phyloP scores from a whole-genome alignment of 2,329 filamentous ascomycete species.

The Magnaporthiopsis rhizophila region DNA sequence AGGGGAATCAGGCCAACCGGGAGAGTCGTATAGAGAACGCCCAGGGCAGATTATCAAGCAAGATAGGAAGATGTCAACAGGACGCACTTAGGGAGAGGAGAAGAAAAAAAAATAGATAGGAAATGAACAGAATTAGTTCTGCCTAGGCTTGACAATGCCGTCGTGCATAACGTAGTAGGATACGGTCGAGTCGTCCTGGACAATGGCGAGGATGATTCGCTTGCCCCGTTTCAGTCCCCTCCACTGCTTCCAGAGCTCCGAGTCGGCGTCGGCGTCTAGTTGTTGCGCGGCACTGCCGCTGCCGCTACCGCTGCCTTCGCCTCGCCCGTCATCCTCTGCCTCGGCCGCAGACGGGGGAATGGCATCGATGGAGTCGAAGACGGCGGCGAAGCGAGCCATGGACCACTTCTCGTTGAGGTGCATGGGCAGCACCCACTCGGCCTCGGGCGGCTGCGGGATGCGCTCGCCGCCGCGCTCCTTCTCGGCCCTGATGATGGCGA shows the following conservation, averaged over 20 bases:
- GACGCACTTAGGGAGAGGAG: not conserved
- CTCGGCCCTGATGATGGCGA: conserved; percentile 58
- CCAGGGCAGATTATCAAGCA: not conserved
- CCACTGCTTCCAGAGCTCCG: conserved; percentile 30
- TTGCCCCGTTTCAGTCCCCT: conserved; percentile 46
- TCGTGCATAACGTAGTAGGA: conserved; percentile 82
- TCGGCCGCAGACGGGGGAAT: conserved; percentile 28
- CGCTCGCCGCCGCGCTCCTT: conserved; percentile 37
- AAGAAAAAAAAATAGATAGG: not conserved
- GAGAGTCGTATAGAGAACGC: too few species aligned
- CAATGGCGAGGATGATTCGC: conserved; percentile 63
- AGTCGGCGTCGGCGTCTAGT: conserved; percentile 14
- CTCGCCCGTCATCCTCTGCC: conserved; percentile 10
- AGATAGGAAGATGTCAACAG: not conserved
- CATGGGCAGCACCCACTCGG: conserved; percentile 71
- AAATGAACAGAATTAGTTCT: conserved; percentile 53
- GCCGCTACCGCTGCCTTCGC: conserved; percentile 8
- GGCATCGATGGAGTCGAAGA: conserved; percentile 57
- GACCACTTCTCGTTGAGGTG: conserved; percentile 68
- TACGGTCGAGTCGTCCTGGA: conserved; percentile 74
- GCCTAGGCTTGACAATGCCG: conserved; percentile 77
- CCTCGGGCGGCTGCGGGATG: conserved; percentile 44
- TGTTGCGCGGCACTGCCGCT: conserved; percentile 3
- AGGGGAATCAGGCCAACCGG: too few species aligned
- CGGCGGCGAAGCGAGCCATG: conserved; percentile 53